Evolutionary conservation across 768 basidiomycete genomes (phyloP).

Genomic region (Baorangia bicolor): DNA sequence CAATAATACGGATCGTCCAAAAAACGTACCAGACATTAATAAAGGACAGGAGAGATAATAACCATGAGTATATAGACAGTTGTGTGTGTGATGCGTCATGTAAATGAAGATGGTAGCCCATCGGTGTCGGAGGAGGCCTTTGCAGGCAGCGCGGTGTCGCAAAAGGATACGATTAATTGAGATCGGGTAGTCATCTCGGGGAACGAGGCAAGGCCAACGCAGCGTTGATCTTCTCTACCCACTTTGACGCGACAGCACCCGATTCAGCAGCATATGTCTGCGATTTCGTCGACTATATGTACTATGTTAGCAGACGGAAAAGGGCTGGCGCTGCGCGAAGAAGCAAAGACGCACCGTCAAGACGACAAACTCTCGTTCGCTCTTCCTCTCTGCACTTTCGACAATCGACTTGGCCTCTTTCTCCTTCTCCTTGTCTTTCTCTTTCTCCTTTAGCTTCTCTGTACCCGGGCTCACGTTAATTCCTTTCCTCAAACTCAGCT

Average conservation of each 20-base stretch:
- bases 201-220: constrained; percentile 23
- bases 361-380: constrained; percentile 59
- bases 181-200: not conserved
- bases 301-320: not conserved
- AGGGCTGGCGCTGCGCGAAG: not conserved
- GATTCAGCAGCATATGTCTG: constrained; percentile 44
- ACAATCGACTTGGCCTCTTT: constrained; percentile 48
- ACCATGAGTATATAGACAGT: not conserved
- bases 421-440: constrained; percentile 43
- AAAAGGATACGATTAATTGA: not conserved
- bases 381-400: constrained; percentile 48
- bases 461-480: constrained; percentile 2
- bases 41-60: not conserved
- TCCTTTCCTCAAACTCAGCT: constrained; percentile 41
- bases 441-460: constrained; percentile 28
- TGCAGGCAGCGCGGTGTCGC: not conserved
- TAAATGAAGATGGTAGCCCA: not conserved
- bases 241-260: constrained; percentile 32
- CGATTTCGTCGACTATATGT: constrained; percentile 44
- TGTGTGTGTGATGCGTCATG: not conserved
- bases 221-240: constrained; percentile 42
- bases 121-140: not conserved
- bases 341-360: constrained; percentile 48
- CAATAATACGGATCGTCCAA: not conserved
- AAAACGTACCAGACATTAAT: not conserved